phyloP scores from a whole-genome alignment of 2,329 filamentous ascomycete species.

The Aspergillus sp. region DNA sequence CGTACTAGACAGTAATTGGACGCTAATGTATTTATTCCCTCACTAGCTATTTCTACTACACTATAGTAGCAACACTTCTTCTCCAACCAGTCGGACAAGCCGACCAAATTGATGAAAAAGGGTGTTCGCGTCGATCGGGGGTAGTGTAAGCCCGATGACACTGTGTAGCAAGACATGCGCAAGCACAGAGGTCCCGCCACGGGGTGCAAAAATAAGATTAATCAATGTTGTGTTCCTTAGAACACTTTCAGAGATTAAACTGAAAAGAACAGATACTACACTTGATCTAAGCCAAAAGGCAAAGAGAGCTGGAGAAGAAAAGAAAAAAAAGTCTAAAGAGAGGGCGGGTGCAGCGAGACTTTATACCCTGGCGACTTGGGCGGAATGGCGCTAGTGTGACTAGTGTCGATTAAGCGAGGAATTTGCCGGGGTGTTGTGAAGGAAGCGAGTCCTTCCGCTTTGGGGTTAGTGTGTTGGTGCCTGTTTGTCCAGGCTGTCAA shows the following conservation, averaged over 20 bases:
- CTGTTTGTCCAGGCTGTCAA: background rate
- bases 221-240: constrained; percentile 72
- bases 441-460: too few species aligned
- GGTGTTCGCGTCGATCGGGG: constrained; percentile 67
- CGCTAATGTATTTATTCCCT: too few species aligned
- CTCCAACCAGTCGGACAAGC: constrained; percentile 58
- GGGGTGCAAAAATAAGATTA: constrained; percentile 74
- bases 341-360: constrained; percentile 11
- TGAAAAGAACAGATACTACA: constrained; percentile 97
- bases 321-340: constrained; percentile 39
- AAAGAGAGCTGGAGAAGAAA: constrained; percentile 53
- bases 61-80: constrained; percentile 46
- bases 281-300: constrained; percentile 78
- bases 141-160: constrained; percentile 78
- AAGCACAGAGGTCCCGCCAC: constrained; percentile 68
- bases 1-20: too few species aligned
- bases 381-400: background rate
- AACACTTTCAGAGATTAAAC: constrained; percentile 90
- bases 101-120: constrained; percentile 63
- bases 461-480: background rate
- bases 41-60: background rate
- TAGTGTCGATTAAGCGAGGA: constrained; percentile 15
- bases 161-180: constrained; percentile 66
- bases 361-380: constrained; percentile 9
- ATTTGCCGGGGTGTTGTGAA: background rate